phyloP scores from a whole-genome alignment of 345 rosid species.

The Kernera saxatilis region DNA sequence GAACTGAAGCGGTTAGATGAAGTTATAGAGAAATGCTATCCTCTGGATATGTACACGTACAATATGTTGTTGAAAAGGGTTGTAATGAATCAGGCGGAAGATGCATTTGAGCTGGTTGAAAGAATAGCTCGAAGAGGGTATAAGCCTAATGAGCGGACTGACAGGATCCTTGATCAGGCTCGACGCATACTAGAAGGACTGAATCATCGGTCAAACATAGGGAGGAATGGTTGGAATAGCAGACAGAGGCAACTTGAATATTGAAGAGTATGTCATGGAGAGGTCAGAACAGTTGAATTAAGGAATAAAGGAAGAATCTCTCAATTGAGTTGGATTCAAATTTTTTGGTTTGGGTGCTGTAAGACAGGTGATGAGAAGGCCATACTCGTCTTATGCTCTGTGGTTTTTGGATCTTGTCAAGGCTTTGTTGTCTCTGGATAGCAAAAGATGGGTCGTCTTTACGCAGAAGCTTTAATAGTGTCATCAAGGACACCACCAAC shows the following conservation, averaged over 20 bases:
- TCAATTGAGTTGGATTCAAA: not conserved
- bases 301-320: not conserved
- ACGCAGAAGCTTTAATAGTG: not conserved
- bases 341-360: not conserved
- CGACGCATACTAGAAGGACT: slow-evolving; percentile 32
- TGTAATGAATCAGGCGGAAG: slow-evolving; percentile 31
- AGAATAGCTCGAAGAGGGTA: slow-evolving; percentile 50
- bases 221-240: slow-evolving; percentile 32
- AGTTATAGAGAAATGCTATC: slow-evolving; percentile 57
- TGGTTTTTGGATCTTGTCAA: not conserved
- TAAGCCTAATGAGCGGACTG: slow-evolving; percentile 58
- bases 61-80: slow-evolving; percentile 57
- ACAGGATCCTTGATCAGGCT: slow-evolving; percentile 36
- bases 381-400: not conserved
- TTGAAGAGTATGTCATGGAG: not conserved
- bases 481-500: not conserved
- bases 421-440: slow-evolving; percentile 9
- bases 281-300: slow-evolving; percentile 4
- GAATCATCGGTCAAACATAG: slow-evolving; percentile 24
- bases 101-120: slow-evolving; percentile 42
- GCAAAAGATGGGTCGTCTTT: not conserved
- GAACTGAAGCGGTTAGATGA: slow-evolving; percentile 44
- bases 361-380: not conserved
- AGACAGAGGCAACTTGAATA: slow-evolving; percentile 6
- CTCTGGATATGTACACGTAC: slow-evolving; percentile 47